Percentiles rank a stretch among this genome's conserved stretches.
Conservation (phyloP, 805 yeast species). For the Saccharomycopsis guyanensis region DNA sequence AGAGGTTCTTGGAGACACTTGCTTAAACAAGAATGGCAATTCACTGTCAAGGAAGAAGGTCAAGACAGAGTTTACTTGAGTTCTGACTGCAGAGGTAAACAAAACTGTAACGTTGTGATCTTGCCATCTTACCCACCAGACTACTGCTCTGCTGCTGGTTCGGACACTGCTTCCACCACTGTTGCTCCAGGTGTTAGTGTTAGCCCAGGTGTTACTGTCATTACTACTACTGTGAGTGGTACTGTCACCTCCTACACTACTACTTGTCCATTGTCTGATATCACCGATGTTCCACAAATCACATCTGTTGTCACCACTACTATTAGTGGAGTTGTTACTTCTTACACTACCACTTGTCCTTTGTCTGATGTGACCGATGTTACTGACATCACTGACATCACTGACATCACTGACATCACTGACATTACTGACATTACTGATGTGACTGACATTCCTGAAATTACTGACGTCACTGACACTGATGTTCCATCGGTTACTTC, state of each 20-base stretch:
- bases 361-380: not conserved
- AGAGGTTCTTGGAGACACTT: conserved; percentile 5
- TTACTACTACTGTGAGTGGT: conserved; percentile 6
- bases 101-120: not conserved
- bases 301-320: not conserved
- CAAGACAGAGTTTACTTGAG: conserved; percentile 3
- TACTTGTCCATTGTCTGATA: not conserved
- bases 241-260: conserved; percentile 12
- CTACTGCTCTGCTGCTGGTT: not conserved
- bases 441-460: not conserved
- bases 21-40: conserved; percentile 4
- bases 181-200: conserved; percentile 3
- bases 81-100: conserved; percentile 2
- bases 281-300: not conserved
- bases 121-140: conserved; percentile 9
- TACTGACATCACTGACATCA: not conserved
- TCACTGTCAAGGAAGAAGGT: not conserved
- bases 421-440: not conserved
- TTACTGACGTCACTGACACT: not conserved
- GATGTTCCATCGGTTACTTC: not conserved
- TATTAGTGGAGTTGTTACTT: not conserved
- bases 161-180: not conserved
- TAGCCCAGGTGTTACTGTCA: conserved; percentile 1
- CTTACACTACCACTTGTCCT: not conserved
- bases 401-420: not conserved